Conservation (phyloP, 2,329 filamentous ascomycete genomes). For the Penicillium sp. region DNA sequence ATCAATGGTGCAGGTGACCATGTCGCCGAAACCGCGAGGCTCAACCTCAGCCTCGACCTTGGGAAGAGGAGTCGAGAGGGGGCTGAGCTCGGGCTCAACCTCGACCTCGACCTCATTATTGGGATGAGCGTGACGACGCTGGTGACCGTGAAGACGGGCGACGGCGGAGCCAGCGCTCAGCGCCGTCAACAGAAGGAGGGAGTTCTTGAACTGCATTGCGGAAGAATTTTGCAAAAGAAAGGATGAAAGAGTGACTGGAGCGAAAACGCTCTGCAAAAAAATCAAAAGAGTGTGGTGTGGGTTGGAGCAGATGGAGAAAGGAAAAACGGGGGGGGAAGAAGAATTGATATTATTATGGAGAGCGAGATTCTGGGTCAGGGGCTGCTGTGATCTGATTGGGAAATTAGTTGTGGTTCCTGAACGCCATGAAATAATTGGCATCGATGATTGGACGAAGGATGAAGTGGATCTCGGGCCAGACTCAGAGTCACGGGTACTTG, state of each 20-base stretch:
- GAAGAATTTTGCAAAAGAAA: slow-evolving; percentile 8
- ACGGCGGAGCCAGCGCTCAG: slow-evolving; percentile 34
- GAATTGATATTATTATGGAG: slow-evolving; percentile 2
- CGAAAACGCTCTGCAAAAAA: slow-evolving; percentile 11
- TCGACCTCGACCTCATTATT: slow-evolving; percentile 7
- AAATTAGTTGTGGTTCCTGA: slow-evolving; percentile 14
- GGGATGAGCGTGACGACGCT: slow-evolving; percentile 34
- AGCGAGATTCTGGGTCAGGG: slow-evolving; percentile 15
- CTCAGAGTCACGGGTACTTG: slow-evolving; percentile 7
- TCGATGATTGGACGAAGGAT: slow-evolving; percentile 12
- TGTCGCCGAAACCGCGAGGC: slow-evolving; percentile 31
- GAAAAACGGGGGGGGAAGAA: slow-evolving; percentile 4
- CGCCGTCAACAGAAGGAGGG: slow-evolving; percentile 33
- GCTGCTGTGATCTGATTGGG: slow-evolving; percentile 12
- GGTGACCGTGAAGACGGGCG: slow-evolving; percentile 36
- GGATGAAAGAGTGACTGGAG: slow-evolving; percentile 19
- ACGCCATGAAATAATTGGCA: neutral
- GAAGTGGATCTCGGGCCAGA: slow-evolving; percentile 3
- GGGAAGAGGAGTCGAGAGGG: neutral
- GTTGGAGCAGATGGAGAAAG: neutral
- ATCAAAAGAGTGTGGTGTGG: slow-evolving; percentile 18
- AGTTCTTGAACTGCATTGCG: slow-evolving; percentile 38
- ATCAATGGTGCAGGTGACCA: slow-evolving; percentile 32
- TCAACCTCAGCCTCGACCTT: slow-evolving; percentile 8
- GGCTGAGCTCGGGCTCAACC: slow-evolving; percentile 4